Conservation (phyloP, 768 basidiomycete species). For the Cystofilobasidium ferigula region DNA sequence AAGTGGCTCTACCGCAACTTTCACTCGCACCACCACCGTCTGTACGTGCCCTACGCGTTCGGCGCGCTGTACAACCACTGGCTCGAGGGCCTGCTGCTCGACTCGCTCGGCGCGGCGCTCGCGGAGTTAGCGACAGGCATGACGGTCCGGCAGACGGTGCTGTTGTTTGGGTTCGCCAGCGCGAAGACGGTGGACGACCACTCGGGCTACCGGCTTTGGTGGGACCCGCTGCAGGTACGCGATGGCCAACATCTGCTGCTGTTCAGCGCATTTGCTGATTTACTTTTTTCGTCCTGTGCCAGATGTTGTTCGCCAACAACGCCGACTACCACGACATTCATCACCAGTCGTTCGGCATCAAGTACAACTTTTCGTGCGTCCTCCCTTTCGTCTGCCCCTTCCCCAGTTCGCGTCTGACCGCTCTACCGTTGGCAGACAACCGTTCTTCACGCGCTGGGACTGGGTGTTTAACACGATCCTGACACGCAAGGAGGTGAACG, state of each 20-base stretch:
- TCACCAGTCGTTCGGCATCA: constrained; percentile 84
- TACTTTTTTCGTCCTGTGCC: constrained; percentile 33
- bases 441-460: constrained; percentile 67
- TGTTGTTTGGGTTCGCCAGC: constrained; percentile 51
- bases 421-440: constrained; percentile 9
- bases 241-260: background rate
- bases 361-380: constrained; percentile 76
- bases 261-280: background rate
- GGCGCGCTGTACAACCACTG: constrained; percentile 97
- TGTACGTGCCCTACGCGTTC: constrained; percentile 94
- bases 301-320: constrained; percentile 73
- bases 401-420: background rate
- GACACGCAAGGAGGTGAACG: constrained; percentile 36
- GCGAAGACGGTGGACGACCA: constrained; percentile 75
- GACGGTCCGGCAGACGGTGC: constrained; percentile 65
- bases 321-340: constrained; percentile 98
- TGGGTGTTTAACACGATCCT: constrained; percentile 62
- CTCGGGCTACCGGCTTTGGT: constrained; percentile 79
- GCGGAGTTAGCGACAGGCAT: constrained; percentile 61
- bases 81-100: constrained; percentile 79
- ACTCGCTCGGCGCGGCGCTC: constrained; percentile 65
- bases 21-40: constrained; percentile 87
- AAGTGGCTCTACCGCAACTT: constrained; percentile 80
- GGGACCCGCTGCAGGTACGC: constrained; percentile 59
- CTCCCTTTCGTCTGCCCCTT: background rate